Percentiles rank a stretch among this genome's conserved stretches.
phyloP scores from a whole-genome alignment of 2,329 filamentous ascomycete genomes.

The Trichophyton mentagrophytes region DNA sequence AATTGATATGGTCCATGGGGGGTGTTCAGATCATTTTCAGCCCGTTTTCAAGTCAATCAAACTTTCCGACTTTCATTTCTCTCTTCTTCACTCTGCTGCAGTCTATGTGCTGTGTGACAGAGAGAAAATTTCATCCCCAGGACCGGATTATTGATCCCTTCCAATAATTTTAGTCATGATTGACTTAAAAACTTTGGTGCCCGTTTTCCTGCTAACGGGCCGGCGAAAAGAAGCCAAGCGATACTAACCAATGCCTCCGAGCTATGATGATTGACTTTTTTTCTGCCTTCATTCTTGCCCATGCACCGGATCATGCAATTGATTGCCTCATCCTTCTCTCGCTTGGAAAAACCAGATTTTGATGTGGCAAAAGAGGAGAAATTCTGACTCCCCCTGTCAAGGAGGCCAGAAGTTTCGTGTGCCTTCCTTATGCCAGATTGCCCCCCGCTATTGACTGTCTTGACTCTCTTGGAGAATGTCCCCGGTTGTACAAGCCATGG shows the following conservation, averaged over 20 bases:
- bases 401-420: background rate
- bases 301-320: background rate
- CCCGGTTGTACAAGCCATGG: constrained; percentile 4
- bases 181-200: background rate
- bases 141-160: background rate
- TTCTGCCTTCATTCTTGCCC: too few relatives aligned
- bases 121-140: background rate
- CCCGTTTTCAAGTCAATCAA: background rate
- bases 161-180: background rate
- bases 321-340: background rate
- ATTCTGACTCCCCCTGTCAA: background rate
- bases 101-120: background rate
- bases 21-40: background rate
- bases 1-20: constrained; percentile 1
- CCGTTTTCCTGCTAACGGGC: background rate
- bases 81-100: background rate
- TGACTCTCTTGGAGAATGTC: background rate
- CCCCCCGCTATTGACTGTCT: background rate
- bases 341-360: constrained; percentile 7
- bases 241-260: background rate
- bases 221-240: background rate
- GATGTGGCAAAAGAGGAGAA: constrained; percentile 8
- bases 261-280: background rate
- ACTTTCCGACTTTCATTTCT: background rate
- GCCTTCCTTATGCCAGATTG: background rate